phyloP scores from a whole-genome alignment of 2,329 filamentous ascomycete species.

The Trichoderma gracile region DNA sequence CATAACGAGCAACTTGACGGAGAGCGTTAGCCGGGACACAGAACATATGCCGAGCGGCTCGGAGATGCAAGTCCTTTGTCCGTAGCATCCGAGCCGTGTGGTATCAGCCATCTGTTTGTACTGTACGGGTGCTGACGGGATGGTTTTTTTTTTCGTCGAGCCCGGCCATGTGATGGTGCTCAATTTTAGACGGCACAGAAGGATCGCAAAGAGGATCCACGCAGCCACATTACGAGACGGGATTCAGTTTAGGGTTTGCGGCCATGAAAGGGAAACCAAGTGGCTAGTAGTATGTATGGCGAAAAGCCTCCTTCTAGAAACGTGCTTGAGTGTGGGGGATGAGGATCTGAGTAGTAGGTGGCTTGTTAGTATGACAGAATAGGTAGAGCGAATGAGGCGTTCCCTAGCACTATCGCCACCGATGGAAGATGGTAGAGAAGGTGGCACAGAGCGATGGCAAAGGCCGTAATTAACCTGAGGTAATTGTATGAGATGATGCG shows the following conservation, averaged over 20 bases:
- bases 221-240: background rate
- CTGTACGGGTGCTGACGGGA: slow-evolving; percentile 14
- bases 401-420: background rate
- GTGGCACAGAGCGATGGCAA: background rate
- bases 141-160: background rate
- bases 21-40: background rate
- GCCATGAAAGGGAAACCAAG: background rate
- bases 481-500: background rate
- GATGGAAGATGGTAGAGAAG: background rate
- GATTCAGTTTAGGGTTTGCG: background rate
- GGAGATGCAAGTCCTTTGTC: slow-evolving; percentile 13
- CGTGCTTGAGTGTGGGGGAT: background rate
- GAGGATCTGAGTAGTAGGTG: background rate
- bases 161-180: slow-evolving; percentile 6
- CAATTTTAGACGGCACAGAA: slow-evolving; percentile 1
- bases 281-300: too few relatives aligned
- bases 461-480: background rate
- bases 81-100: slow-evolving; percentile 15
- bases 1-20: background rate
- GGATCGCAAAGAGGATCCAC: background rate
- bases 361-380: background rate
- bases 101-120: background rate
- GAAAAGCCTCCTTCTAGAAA: background rate
- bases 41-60: slow-evolving; percentile 15
- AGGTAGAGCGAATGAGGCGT: background rate